Conservation (phyloP, 23 red algal genomes). For the Agarophyton chilense region DNA sequence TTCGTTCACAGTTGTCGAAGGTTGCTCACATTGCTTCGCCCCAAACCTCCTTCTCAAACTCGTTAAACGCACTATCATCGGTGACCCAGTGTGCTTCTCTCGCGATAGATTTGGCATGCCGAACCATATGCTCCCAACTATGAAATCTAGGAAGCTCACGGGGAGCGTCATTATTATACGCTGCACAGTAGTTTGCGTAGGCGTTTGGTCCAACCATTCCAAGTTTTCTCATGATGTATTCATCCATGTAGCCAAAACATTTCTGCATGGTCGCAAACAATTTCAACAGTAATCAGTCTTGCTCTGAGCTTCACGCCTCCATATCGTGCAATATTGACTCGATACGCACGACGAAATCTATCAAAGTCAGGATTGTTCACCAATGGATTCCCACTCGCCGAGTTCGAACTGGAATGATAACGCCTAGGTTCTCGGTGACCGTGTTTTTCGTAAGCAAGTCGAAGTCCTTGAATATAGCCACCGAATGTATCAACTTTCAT, state of each 20-base stretch:
- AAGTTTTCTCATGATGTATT: constrained; percentile 29
- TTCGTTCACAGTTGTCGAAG: no score
- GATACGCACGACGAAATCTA: neutral
- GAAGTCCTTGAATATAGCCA: neutral
- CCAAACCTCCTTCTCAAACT: constrained; percentile 14
- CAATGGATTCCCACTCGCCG: constrained; percentile 8
- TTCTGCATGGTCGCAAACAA: constrained; percentile 26
- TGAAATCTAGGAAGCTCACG: constrained; percentile 4
- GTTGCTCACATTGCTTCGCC: no score
- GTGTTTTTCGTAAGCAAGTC: neutral
- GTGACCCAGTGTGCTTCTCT: neutral
- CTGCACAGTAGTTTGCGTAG: constrained; percentile 29
- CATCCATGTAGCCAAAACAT: neutral
- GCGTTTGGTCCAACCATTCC: constrained; percentile 13
- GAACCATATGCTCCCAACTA: neutral
- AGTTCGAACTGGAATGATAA: neutral
- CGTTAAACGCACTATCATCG: neutral
- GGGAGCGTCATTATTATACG: constrained; percentile 31
- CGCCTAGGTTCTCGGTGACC: neutral
- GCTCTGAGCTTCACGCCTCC: neutral
- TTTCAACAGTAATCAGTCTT: constrained; percentile 12
- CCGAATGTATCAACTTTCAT: neutral
- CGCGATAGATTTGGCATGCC: constrained; percentile 15
- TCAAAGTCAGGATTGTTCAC: neutral
- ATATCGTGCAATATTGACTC: neutral